Evolutionary conservation across 768 basidiomycete species (phyloP).

Genomic region (Auricularia cornea): DNA sequence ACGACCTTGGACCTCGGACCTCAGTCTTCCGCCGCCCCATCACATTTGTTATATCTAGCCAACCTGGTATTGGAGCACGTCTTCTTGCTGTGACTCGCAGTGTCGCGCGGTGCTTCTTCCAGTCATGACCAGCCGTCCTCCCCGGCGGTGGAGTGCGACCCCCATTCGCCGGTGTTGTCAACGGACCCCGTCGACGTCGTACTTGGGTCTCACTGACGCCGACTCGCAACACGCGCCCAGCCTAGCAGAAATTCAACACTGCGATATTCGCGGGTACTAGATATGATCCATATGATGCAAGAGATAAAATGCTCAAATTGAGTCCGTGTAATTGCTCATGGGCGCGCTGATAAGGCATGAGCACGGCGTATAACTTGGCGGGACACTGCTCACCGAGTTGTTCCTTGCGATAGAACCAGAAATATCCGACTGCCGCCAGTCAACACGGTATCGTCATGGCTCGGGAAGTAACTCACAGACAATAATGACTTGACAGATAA

Average conservation of each 20-base stretch:
- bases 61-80: background rate
- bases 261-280: no score
- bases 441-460: background rate
- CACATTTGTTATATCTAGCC: constrained; percentile 1
- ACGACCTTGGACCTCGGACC: background rate
- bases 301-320: background rate
- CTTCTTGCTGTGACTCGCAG: no score
- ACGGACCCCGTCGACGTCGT: no score
- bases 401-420: constrained; percentile 96
- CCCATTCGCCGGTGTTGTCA: no score
- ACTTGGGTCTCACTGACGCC: no score
- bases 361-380: background rate
- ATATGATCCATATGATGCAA: no score
- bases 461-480: background rate
- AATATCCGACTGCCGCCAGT: constrained; percentile 60
- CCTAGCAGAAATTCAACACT: no score
- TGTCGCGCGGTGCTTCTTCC: no score
- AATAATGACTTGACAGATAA: constrained; percentile 16
- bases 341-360: background rate
- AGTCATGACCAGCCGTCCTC: no score
- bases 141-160: no score
- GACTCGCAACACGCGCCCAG: no score
- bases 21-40: background rate
- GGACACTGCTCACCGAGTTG: constrained; percentile 39
- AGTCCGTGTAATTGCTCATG: background rate